Conservation (phyloP, 2,329 filamentous ascomycete genomes). For the Phialocephala sp. region DNA sequence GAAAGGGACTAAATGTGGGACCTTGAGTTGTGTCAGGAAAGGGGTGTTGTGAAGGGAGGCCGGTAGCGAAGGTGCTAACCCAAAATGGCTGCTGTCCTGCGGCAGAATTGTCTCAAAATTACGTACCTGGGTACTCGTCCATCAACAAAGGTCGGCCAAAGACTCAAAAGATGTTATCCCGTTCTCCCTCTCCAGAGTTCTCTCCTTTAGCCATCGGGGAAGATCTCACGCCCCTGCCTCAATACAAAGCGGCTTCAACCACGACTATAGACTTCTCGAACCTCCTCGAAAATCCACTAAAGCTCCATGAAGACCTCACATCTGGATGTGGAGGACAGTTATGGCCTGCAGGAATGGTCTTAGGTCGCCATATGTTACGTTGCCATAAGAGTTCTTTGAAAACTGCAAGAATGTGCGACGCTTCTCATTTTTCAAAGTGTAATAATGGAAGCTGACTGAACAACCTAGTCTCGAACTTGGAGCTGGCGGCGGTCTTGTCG, state of each 20-base stretch:
- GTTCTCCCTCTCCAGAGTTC: slow-evolving; percentile 41
- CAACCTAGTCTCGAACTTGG: slow-evolving; percentile 80
- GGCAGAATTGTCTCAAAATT: neutral
- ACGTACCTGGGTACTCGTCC: no score
- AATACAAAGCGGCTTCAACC: slow-evolving; percentile 60
- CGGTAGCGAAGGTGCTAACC: neutral
- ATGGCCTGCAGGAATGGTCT: slow-evolving; percentile 91
- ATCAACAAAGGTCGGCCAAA: neutral
- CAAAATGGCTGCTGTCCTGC: neutral
- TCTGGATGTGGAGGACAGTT: slow-evolving; percentile 91
- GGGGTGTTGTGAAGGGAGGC: slow-evolving; percentile 1
- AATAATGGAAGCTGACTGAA: slow-evolving; percentile 17
- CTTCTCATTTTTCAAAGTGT: slow-evolving; percentile 11
- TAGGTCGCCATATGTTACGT: slow-evolving; percentile 84
- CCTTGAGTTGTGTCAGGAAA: neutral
- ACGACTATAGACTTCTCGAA: slow-evolving; percentile 71
- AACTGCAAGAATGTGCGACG: slow-evolving; percentile 70
- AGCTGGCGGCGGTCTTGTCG: slow-evolving; percentile 88
- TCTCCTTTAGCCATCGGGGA: slow-evolving; percentile 52
- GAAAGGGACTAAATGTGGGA: neutral
- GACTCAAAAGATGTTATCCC: slow-evolving; percentile 33
- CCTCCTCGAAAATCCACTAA: slow-evolving; percentile 71
- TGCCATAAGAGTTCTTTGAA: slow-evolving; percentile 68
- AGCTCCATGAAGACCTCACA: slow-evolving; percentile 82
- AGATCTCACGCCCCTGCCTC: slow-evolving; percentile 64